Conservation (phyloP, 192 early-diverging fungal genomes). For the Mortierella hygrophila region DNA sequence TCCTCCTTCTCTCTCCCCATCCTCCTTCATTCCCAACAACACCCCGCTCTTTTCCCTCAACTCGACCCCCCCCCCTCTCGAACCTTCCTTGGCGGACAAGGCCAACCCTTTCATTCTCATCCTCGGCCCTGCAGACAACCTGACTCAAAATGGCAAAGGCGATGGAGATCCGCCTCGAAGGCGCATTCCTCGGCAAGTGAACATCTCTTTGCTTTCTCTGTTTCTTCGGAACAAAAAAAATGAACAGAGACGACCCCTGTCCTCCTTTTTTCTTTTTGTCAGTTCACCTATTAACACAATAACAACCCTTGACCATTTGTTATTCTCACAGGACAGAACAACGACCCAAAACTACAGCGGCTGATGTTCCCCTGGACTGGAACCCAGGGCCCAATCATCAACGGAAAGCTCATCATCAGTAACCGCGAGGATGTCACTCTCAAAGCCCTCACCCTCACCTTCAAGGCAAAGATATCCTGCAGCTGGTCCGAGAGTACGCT, state of each 20-base stretch:
- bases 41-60: no score
- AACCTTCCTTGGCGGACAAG: no score
- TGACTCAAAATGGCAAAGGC: conserved; percentile 24
- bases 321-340: conserved; percentile 16
- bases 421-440: conserved; percentile 43
- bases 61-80: no score
- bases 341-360: conserved; percentile 28
- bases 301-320: background rate
- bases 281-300: background rate
- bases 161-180: conserved; percentile 36
- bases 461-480: conserved; percentile 39
- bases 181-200: conserved; percentile 40
- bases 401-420: conserved; percentile 49
- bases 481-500: conserved; percentile 34
- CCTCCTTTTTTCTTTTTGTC: background rate
- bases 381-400: conserved; percentile 44
- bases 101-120: background rate
- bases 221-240: background rate
- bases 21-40: no score
- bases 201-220: background rate
- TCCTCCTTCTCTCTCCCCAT: no score
- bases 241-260: background rate
- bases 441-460: conserved; percentile 34
- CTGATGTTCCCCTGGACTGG: conserved; percentile 53
- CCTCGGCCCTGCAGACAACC: background rate